Evolutionary conservation across 2,329 filamentous ascomycete species (phyloP), one percentile per base, ranked within the genome.

Genomic region (Phoma sp.): DNA sequence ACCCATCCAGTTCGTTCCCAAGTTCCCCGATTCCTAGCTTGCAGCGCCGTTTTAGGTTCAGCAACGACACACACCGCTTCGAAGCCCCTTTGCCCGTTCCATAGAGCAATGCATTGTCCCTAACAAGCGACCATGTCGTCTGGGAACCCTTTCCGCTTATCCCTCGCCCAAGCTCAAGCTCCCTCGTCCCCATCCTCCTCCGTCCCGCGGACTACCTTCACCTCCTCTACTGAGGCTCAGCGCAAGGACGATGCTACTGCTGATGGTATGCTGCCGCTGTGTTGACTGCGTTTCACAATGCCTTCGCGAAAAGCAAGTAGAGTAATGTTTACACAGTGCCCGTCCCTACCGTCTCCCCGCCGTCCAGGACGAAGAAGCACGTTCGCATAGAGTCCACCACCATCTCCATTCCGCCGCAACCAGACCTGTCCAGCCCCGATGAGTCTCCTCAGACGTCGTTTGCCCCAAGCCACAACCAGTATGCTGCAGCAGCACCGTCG

Each of bases 341-440:
- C 60, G 64, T 66, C 58, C 59, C 58, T 40, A 51, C 53, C 57
- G 49, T 59, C 51, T 49, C 68, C 39, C 55, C 59, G 59, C 54
- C 58, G 54, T 61, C 64, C 52, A 67, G 63, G 67, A 79, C 83
- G 55, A 89, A 89, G 75, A 88, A 84, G 62, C 67, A 67, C 66
- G 87, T 90, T 56, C 84, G 87, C 66, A 77, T 78, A 66, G 73
- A 74, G 49, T 77, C 77, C 41, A 75, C 76, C 36, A 69, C 75
- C 32, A 67, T 69, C 24, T 70, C 71, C 44, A 66, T 66, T 46
- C 66, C 71, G 57, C 72, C 66, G 66, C 68, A 71, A 64, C 61
- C 71, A 64, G 67, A 61, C 29, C 55, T 60, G 47, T 56, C 64
- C 57, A 57, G 67, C 55, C 56, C 49, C 53, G 60, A 67, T 47